These are phyloP conservation scores for Lichtheimia ornata DNA, from an alignment of 371 early-diverging fungal species.

Conservation along the genomic window DNA sequence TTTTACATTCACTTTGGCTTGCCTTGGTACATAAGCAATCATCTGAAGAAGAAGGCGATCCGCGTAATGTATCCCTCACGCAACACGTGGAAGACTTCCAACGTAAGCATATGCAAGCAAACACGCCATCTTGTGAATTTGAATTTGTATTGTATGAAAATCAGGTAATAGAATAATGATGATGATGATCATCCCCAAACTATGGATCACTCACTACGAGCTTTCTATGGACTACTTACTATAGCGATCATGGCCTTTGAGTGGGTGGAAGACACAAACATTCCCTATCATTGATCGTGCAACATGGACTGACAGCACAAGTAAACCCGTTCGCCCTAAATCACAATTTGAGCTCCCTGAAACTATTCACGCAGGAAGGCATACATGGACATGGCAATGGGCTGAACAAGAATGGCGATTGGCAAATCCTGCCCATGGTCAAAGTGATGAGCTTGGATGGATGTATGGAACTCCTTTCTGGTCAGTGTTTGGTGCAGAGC, in stretches of 20 bases:
- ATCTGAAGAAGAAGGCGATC: slow-evolving; percentile 2
- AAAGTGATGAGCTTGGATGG: slow-evolving; percentile 24
- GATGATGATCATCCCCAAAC: no score
- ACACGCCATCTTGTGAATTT: slow-evolving; percentile 9
- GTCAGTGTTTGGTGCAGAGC: slow-evolving; percentile 14
- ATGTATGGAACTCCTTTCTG: slow-evolving; percentile 19
- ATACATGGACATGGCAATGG: slow-evolving; percentile 22
- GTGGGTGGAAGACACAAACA: slow-evolving; percentile 14
- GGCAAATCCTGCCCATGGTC: neutral
- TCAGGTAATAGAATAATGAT: slow-evolving; percentile 11
- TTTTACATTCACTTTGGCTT: slow-evolving; percentile 15
- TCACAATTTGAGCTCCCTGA: slow-evolving; percentile 14
- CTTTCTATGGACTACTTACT: neutral
- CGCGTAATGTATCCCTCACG: slow-evolving; percentile 1
- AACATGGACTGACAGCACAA: slow-evolving; percentile 21
- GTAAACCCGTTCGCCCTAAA: slow-evolving; percentile 10
- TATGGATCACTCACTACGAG: no score
- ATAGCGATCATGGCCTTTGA: slow-evolving; percentile 23
- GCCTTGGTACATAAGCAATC: slow-evolving; percentile 12
- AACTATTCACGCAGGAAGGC: slow-evolving; percentile 7
- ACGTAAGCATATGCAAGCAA: slow-evolving; percentile 7
- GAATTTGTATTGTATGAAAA: slow-evolving; percentile 22
- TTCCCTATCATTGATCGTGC: slow-evolving; percentile 14
- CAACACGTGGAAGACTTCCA: slow-evolving; percentile 18
- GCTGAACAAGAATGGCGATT: slow-evolving; percentile 19